Base-by-base conservation (phyloP, 2,329 filamentous ascomycete genomes). In the Blastomyces gilchristii region DNA sequence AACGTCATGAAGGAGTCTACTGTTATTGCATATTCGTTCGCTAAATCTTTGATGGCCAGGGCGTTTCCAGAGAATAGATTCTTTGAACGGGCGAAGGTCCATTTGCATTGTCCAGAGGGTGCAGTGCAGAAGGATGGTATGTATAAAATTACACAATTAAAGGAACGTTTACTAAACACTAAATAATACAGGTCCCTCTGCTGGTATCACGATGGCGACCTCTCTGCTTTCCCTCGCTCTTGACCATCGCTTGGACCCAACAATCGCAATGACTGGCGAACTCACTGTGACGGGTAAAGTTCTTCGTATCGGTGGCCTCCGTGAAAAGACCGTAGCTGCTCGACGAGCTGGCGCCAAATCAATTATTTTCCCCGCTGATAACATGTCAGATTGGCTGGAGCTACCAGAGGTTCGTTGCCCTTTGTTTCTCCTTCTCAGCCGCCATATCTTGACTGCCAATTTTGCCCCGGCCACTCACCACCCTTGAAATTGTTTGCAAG, bases 1-100 rank as follows among this genome's bases (percentile, higher is more conserved):
- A 85, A 85, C 18, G 94, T 99, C 49, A 99, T 99, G 95, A 97
- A 97, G 78, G 94, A 99, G 78, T 97, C 92, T 1, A 94, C 91
- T 0, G 82, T 86, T 2, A 97, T 99, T 67, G 95, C 94, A 57
- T 97, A 99, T 80, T 96, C 91, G 0, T 99, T 96, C 72, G 87
- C 91, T 71, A 97, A 97, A 79, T 87, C 91, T 0, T 81, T 93
- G 64, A 87, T 97, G 82, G 91, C 88, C 8, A 87, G 86, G 71
- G 79, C 89, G 50, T 99, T 92, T 79, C 87, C 91, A 0, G 87
- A 91, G 64, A 99, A 99, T 76, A 85, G 87, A 74, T 99, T 97
- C 81, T 96, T 99, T 71, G 91, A 97, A 73, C 92, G 94, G 78
- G 94, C 93, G 11, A 91, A 89, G 78, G 85, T 99, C 73, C 94